phyloP scores from a whole-genome alignment of 805 yeast genomes.

The Isabelozyma pseudorhagii region DNA sequence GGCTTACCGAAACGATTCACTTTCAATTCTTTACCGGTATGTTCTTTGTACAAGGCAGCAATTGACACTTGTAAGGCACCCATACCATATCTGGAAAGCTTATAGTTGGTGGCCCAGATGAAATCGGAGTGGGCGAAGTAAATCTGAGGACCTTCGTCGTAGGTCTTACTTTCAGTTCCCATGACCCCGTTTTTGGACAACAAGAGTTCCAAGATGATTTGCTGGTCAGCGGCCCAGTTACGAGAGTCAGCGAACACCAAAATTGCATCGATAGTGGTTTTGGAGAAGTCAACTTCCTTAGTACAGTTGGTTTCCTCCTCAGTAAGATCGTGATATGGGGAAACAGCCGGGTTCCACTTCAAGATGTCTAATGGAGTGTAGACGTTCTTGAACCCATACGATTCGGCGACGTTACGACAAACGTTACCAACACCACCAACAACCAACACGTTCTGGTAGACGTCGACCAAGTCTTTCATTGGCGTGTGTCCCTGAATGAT shows the following conservation, averaged over 20 bases:
- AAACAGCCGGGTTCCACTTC: constrained; percentile 83
- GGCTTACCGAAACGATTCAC: constrained; percentile 90
- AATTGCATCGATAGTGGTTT: constrained; percentile 71
- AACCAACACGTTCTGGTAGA: constrained; percentile 71
- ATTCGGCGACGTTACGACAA: constrained; percentile 78
- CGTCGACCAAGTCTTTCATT: constrained; percentile 73
- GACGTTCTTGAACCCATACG: constrained; percentile 80
- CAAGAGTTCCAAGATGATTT: constrained; percentile 77
- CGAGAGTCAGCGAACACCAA: constrained; percentile 89
- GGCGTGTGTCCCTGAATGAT: constrained; percentile 94
- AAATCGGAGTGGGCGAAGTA: constrained; percentile 91
- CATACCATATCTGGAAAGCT: constrained; percentile 84
- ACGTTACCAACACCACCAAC: constrained; percentile 88
- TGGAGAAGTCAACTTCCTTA: constrained; percentile 59
- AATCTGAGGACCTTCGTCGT: constrained; percentile 75
- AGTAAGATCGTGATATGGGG: constrained; percentile 77
- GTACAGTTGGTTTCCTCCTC: constrained; percentile 64
- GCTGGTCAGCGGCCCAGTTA: constrained; percentile 93
- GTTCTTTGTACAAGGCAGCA: constrained; percentile 80
- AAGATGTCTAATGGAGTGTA: constrained; percentile 79
- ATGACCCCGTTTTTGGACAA: constrained; percentile 74
- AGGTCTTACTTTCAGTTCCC: constrained; percentile 75
- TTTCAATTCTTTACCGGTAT: constrained; percentile 76
- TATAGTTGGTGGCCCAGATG: constrained; percentile 89
- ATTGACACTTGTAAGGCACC: constrained; percentile 90